Percentiles rank a stretch among this genome's conserved stretches.
phyloP scores from a whole-genome alignment of 1,284 basidiomycete species.

The Cronartium quercuum region DNA sequence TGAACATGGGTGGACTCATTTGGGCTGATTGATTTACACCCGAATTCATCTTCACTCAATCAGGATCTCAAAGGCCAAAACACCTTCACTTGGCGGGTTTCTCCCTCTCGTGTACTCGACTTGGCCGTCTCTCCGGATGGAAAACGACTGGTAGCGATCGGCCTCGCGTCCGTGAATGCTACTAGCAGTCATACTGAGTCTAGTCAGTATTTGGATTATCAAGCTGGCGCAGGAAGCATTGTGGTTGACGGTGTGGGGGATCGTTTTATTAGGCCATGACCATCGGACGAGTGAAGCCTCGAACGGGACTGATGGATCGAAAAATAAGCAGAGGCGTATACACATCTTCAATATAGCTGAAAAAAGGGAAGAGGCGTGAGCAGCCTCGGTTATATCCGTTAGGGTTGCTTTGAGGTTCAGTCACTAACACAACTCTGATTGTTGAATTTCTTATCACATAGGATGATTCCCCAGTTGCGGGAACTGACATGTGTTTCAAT shows the following conservation, averaged over 20 bases:
- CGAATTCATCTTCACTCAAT: slow-evolving; percentile 7
- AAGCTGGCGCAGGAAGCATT: not conserved
- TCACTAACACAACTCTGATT: not conserved
- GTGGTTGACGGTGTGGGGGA: slow-evolving; percentile 10
- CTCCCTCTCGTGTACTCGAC: slow-evolving; percentile 80
- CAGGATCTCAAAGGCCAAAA: slow-evolving; percentile 69
- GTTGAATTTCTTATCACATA: not conserved
- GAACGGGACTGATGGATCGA: not conserved
- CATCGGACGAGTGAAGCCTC: slow-evolving; percentile 49
- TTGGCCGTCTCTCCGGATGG: slow-evolving; percentile 81
- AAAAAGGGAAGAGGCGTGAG: slow-evolving; percentile 29
- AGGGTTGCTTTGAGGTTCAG: not conserved
- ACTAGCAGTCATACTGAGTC: not conserved
- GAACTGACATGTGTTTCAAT: slow-evolving; percentile 83
- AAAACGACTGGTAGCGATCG: slow-evolving; percentile 71
- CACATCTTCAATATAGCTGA: slow-evolving; percentile 36
- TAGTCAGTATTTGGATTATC: not conserved
- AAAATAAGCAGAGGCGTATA: slow-evolving; percentile 27
- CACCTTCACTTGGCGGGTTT: slow-evolving; percentile 62
- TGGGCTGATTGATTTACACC: not conserved
- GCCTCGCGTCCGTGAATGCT: slow-evolving; percentile 50
- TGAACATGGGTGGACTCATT: too few relatives aligned
- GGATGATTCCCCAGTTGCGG: slow-evolving; percentile 45
- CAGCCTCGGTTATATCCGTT: not conserved
- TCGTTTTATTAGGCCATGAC: slow-evolving; percentile 45